Conservation (phyloP, 768 basidiomycete species). For the Strobilomyces confusus region DNA sequence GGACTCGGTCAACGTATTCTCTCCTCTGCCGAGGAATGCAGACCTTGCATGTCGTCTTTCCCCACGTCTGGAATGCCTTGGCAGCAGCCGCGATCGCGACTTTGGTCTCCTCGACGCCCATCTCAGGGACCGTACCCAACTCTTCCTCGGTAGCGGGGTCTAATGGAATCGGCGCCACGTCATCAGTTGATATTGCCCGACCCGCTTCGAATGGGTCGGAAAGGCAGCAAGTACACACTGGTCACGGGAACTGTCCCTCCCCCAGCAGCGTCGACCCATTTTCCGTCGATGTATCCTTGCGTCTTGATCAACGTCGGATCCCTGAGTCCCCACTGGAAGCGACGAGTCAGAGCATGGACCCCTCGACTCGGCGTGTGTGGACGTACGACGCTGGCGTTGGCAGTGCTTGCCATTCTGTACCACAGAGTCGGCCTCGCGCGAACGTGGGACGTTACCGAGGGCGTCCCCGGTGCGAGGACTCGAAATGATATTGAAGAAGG, state of each 20-base stretch:
- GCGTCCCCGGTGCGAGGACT: constrained; percentile 16
- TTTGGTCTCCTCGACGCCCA: constrained; percentile 80
- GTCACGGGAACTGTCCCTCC: constrained; percentile 70
- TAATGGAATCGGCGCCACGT: constrained; percentile 27
- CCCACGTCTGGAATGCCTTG: constrained; percentile 81
- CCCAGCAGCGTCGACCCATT: constrained; percentile 79
- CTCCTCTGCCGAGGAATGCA: constrained; percentile 3
- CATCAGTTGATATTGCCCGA: neutral
- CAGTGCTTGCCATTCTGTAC: constrained; percentile 57
- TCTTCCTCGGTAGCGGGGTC: constrained; percentile 86
- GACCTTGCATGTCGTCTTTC: constrained; percentile 84
- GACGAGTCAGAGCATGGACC: neutral
- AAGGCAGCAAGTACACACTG: constrained; percentile 45
- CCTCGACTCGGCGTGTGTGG: neutral
- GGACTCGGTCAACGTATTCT: neutral
- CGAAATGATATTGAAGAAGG: constrained; percentile 17
- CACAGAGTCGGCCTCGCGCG: constrained; percentile 12
- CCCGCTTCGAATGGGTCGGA: neutral
- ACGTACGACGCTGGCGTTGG: constrained; percentile 32
- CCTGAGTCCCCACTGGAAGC: constrained; percentile 63
- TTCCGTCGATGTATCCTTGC: constrained; percentile 77
- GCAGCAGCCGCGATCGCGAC: constrained; percentile 80
- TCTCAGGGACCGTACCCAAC: constrained; percentile 85
- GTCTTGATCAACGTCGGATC: constrained; percentile 72
- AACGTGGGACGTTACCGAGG: constrained; percentile 1